Evolutionary conservation across 345 rosid species (phyloP).

Genomic region (Anastatica hierochuntica): DNA sequence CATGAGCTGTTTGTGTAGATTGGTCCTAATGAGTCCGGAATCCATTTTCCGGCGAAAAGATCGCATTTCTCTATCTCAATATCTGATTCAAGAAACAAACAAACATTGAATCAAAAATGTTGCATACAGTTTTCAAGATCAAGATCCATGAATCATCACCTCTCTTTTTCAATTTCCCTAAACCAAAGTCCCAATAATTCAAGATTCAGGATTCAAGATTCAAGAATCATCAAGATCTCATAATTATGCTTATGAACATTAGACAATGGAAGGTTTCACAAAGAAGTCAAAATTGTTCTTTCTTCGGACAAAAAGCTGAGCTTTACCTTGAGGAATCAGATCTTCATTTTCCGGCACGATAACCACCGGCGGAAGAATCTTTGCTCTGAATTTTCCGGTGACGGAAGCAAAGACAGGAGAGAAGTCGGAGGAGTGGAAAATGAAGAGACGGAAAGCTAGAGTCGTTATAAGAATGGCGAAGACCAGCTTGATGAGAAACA

Average conservation of each 20-base stretch:
- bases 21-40: slow-evolving; percentile 67
- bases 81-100: slow-evolving; percentile 19
- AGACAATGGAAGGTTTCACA: background rate
- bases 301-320: background rate
- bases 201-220: background rate
- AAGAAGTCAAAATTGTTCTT: background rate
- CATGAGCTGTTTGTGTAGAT: slow-evolving; percentile 37
- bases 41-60: slow-evolving; percentile 75
- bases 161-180: background rate
- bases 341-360: slow-evolving; percentile 38
- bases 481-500: slow-evolving; percentile 43
- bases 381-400: slow-evolving; percentile 16
- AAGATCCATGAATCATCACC: slow-evolving; percentile 4
- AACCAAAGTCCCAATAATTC: background rate
- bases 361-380: slow-evolving; percentile 5
- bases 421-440: slow-evolving; percentile 17
- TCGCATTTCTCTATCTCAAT: slow-evolving; percentile 50
- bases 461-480: slow-evolving; percentile 38
- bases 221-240: slow-evolving; percentile 16
- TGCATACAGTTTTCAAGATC: background rate
- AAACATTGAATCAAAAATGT: background rate
- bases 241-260: background rate
- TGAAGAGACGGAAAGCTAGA: slow-evolving; percentile 51
- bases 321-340: slow-evolving; percentile 43
- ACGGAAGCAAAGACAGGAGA: slow-evolving; percentile 20